These are phyloP conservation scores for Mortierella sp. DNA, from an alignment of 371 early-diverging fungal genomes.

Conservation along the genomic window DNA sequence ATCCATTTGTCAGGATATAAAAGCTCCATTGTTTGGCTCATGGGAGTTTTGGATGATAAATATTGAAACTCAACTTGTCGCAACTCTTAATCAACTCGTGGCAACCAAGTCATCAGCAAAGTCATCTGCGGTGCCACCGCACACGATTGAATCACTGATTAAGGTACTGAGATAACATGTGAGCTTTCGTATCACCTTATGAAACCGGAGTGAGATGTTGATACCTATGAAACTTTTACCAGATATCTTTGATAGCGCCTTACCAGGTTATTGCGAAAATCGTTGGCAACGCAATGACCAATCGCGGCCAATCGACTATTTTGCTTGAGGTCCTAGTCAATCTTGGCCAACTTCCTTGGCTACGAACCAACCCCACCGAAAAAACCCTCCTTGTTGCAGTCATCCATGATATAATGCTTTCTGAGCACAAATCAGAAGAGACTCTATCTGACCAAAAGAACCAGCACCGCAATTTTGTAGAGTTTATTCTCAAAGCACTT, in stretches of 20 bases:
- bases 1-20: slow-evolving; percentile 14
- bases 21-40: slow-evolving; percentile 41
- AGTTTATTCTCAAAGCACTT: slow-evolving; percentile 16
- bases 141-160: slow-evolving; percentile 23
- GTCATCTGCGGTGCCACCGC: slow-evolving; percentile 6
- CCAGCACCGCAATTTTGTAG: slow-evolving; percentile 32
- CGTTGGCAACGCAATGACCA: slow-evolving; percentile 19
- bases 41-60: slow-evolving; percentile 46
- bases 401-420: slow-evolving; percentile 15
- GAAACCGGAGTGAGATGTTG: not conserved
- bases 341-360: slow-evolving; percentile 40
- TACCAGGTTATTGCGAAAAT: slow-evolving; percentile 40
- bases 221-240: not conserved
- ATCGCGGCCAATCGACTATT: slow-evolving; percentile 40
- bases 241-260: slow-evolving; percentile 51
- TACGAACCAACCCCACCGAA: slow-evolving; percentile 9
- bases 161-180: slow-evolving; percentile 21
- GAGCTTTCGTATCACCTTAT: not conserved
- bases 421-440: not conserved
- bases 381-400: slow-evolving; percentile 26
- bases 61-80: slow-evolving; percentile 31
- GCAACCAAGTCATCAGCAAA: slow-evolving; percentile 10
- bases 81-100: slow-evolving; percentile 45
- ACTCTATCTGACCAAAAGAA: not conserved
- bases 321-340: slow-evolving; percentile 26